A percentile compares a stretch with the other conserved stretches of the same genome.
Evolutionary conservation across 768 basidiomycete genomes (phyloP).

Genomic region (Suillus luteus): DNA sequence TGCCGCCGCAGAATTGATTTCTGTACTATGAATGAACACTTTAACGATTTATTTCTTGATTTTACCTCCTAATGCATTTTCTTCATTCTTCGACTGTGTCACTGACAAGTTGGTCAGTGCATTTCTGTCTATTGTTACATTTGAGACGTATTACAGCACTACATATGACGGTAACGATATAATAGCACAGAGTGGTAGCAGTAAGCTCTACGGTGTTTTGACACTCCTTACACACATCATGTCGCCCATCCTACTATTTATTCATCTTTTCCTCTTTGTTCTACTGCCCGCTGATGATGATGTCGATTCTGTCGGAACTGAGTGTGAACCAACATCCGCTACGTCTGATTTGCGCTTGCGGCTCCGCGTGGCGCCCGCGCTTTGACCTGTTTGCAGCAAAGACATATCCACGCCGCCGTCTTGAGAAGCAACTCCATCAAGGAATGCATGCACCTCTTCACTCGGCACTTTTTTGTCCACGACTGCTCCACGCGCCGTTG

Average conservation of each 20-base stretch:
- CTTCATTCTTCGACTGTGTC: background rate
- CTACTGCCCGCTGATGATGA: conserved; percentile 17
- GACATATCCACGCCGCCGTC: conserved; percentile 21
- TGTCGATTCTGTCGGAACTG: conserved; percentile 3
- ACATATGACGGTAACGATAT: conserved; percentile 8
- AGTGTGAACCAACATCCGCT: conserved; percentile 16
- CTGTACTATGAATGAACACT: background rate
- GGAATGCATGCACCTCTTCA: conserved; percentile 43
- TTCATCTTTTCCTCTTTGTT: conserved; percentile 35
- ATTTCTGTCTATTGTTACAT: conserved; percentile 8
- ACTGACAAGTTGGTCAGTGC: background rate
- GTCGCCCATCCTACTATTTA: conserved; percentile 1
- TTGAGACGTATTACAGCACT: conserved; percentile 11
- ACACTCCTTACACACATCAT: conserved; percentile 5
- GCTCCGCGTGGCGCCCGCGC: conserved; percentile 16
- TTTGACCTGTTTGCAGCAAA: conserved; percentile 2
- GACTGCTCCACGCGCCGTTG: conserved; percentile 32
- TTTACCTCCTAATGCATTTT: background rate
- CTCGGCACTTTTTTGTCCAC: conserved; percentile 32
- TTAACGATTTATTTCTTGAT: background rate
- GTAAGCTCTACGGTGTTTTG: conserved; percentile 5
- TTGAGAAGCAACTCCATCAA: conserved; percentile 44
- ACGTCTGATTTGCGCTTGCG: conserved; percentile 45
- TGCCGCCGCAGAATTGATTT: conserved; percentile 11
- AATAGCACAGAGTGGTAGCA: conserved; percentile 1